A percentile compares a stretch with the other conserved stretches of the same genome.
phyloP scores from a whole-genome alignment of 2,329 filamentous ascomycete species.

The Hypoxylon sp. region DNA sequence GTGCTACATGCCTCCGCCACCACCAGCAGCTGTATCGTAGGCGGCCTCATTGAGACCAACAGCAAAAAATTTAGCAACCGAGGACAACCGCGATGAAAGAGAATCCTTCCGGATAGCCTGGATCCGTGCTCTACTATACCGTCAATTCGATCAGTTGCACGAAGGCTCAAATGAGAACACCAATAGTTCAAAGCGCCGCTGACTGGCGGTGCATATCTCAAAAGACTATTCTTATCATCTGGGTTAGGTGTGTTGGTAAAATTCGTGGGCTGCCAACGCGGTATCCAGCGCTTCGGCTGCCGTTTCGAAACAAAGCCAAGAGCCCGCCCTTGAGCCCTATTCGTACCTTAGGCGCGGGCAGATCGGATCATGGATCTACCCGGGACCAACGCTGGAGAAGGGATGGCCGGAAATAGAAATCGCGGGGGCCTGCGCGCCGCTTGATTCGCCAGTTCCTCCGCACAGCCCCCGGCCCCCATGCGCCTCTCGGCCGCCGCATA shows the following conservation, averaged over 20 bases:
- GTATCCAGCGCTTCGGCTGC: neutral
- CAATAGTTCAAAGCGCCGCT: neutral
- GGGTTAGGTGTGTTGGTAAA: slow-evolving; percentile 21
- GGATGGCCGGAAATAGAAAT: slow-evolving; percentile 37
- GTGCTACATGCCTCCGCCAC: slow-evolving; percentile 22
- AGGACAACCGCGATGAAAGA: neutral
- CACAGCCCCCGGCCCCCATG: slow-evolving; percentile 36
- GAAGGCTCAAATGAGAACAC: neutral
- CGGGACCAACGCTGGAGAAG: neutral
- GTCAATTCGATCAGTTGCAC: neutral
- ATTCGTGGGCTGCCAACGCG: neutral
- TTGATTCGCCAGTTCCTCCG: slow-evolving; percentile 33
- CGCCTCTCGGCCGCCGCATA: neutral
- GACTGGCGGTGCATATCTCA: slow-evolving; percentile 1
- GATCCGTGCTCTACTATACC: slow-evolving; percentile 21
- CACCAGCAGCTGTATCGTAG: slow-evolving; percentile 6
- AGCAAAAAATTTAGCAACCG: neutral
- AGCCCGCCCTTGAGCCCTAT: slow-evolving; percentile 19
- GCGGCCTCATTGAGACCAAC: slow-evolving; percentile 2
- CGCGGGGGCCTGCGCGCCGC: neutral
- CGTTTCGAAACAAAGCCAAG: slow-evolving; percentile 38
- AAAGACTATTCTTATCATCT: slow-evolving; percentile 15
- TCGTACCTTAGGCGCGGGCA: slow-evolving; percentile 19
- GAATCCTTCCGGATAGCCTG: slow-evolving; percentile 25
- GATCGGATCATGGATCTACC: slow-evolving; percentile 25